Percentiles rank a stretch among this genome's conserved stretches.
Conservation (phyloP, 495 filamentous ascomycete genomes). For the Rostrohypoxylon terebratum region DNA sequence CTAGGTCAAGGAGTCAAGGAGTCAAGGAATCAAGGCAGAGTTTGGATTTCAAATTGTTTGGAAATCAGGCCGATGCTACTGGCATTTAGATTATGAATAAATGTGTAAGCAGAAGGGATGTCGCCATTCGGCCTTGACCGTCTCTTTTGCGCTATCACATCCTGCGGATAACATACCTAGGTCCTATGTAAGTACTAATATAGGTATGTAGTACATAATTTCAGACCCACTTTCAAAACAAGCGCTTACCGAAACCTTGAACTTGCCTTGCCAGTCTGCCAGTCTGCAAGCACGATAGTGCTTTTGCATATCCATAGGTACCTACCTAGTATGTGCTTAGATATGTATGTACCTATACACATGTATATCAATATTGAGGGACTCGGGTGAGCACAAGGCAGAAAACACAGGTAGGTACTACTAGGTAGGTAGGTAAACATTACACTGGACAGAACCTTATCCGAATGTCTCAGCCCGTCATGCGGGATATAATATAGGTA, state of each 20-base stretch:
- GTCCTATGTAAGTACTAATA: too few relatives aligned
- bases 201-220: background rate
- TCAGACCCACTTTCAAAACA: slow-evolving; percentile 16
- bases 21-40: background rate
- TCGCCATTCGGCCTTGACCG: slow-evolving; percentile 26
- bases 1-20: background rate
- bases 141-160: slow-evolving; percentile 13
- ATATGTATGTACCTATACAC: background rate
- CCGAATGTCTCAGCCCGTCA: slow-evolving; percentile 4
- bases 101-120: slow-evolving; percentile 42
- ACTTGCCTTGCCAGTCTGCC: slow-evolving; percentile 7
- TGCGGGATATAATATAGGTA: background rate
- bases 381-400: background rate
- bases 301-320: background rate
- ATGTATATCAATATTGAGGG: background rate
- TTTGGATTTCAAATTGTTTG: slow-evolving; percentile 44
- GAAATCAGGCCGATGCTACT: slow-evolving; percentile 32
- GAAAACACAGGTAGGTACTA: too few relatives aligned
- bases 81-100: slow-evolving; percentile 35
- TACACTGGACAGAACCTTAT: background rate
- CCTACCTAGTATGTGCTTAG: background rate
- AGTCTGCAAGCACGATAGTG: background rate
- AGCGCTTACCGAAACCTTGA: slow-evolving; percentile 44
- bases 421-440: too few relatives aligned
- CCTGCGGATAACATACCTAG: slow-evolving; percentile 3